Conservation (phyloP, 768 basidiomycete genomes). For the Pleurotus salmoneostramineus region DNA sequence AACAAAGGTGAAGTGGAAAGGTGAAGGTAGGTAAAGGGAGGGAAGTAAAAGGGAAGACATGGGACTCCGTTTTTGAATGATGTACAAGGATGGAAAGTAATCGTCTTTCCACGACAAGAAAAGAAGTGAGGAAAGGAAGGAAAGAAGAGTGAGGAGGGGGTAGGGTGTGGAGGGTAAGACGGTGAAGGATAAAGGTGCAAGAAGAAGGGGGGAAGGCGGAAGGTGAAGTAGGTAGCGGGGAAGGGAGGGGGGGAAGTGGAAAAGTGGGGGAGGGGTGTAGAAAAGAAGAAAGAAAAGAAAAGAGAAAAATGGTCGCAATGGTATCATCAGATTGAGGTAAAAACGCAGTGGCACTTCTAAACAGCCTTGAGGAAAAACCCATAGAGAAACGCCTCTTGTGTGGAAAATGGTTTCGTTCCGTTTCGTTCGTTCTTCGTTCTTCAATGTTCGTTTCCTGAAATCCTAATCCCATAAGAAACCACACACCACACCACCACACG, state of each 20-base stretch:
- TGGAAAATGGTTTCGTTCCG: no score
- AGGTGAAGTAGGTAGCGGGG: no score
- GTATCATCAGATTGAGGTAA: slow-evolving; percentile 82
- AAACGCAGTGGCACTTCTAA: slow-evolving; percentile 56
- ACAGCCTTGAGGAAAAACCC: slow-evolving; percentile 44
- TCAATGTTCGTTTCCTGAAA: no score
- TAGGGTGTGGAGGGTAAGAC: no score
- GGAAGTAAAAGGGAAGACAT: slow-evolving; percentile 6
- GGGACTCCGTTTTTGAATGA: slow-evolving; percentile 1
- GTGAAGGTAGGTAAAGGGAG: background rate
- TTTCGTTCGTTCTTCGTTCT: no score
- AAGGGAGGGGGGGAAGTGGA: slow-evolving; percentile 20
- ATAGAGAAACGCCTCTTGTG: slow-evolving; percentile 34
- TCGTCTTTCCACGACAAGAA: no score
- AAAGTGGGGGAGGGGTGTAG: slow-evolving; percentile 20
- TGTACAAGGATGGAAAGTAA: background rate
- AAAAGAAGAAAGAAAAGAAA: slow-evolving; percentile 14
- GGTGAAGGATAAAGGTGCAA: no score
- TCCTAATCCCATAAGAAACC: no score
- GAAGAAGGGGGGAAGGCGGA: background rate
- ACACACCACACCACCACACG: no score
- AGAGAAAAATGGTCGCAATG: slow-evolving; percentile 39
- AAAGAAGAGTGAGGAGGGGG: background rate
- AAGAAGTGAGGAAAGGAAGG: no score
- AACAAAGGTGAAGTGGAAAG: background rate